These are phyloP conservation scores for Begonia peltatifolia DNA, from an alignment of 306 rosid species.

Conservation along the genomic window DNA sequence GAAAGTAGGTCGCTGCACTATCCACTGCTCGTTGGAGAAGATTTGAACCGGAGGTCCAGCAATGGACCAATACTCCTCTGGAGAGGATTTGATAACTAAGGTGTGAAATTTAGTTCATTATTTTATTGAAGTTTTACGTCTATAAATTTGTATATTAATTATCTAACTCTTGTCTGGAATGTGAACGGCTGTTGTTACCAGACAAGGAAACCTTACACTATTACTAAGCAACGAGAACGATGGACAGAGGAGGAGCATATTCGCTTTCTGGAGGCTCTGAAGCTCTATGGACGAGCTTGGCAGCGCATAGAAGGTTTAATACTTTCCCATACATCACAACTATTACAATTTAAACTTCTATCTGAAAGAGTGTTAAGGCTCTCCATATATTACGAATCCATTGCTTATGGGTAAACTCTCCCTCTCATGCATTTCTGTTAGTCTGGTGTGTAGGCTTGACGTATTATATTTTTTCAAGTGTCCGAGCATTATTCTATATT, in stretches of 20 bases:
- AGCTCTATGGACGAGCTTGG: conserved; percentile 76
- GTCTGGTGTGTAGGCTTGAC: too few species aligned
- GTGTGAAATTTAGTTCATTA: conserved; percentile 12
- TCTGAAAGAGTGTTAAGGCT: too few species aligned
- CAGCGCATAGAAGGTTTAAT: conserved; percentile 58
- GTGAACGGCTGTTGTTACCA: conserved; percentile 20
- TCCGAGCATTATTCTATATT: too few species aligned
- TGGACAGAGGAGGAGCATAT: conserved; percentile 88
- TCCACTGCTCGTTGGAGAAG: conserved; percentile 57
- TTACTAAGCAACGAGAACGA: conserved; percentile 69
- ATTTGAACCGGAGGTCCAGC: conserved; percentile 73
- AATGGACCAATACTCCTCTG: conserved; percentile 72
- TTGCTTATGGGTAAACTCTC: too few species aligned
- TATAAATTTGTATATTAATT: too few species aligned
- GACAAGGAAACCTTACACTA: conserved; percentile 78
- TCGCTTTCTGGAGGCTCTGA: conserved; percentile 69
- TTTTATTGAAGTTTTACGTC: too few species aligned
- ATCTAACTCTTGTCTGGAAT: neutral
- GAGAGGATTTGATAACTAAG: conserved; percentile 72
- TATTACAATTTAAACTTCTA: too few species aligned
- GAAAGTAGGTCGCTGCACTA: conserved; percentile 34
- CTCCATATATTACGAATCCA: too few species aligned
- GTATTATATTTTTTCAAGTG: too few species aligned
- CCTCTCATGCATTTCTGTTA: too few species aligned
- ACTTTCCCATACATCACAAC: too few species aligned